Evolutionary conservation across 305 asterid genomes (phyloP).

Genomic region (Fraxinus latifolia): DNA sequence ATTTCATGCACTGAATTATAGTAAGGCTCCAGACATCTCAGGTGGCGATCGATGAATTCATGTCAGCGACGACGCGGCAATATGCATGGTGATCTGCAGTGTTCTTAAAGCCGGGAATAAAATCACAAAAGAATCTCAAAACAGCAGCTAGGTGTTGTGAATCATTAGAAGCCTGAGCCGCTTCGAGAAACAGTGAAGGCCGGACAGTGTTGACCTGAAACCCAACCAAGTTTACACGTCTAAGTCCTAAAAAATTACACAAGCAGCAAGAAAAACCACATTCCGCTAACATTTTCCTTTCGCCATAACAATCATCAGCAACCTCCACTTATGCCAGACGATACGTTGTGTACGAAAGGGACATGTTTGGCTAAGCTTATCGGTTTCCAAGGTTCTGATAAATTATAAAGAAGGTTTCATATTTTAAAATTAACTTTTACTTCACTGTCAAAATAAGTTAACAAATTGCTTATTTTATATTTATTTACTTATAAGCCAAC

Average conservation of each 20-base stretch:
- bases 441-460: neutral
- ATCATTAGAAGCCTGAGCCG: conserved; percentile 75
- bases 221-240: neutral
- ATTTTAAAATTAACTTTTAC: neutral
- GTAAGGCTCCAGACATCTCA: conserved; percentile 14
- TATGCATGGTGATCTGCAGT: conserved; percentile 59
- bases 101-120: conserved; percentile 76
- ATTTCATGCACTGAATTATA: conserved; percentile 5
- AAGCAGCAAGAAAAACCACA: neutral
- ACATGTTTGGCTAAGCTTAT: neutral
- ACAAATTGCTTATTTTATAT: neutral
- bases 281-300: neutral
- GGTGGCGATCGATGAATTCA: conserved; percentile 41
- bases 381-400: neutral
- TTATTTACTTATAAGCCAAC: neutral
- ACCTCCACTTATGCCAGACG: neutral
- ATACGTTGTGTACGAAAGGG: neutral
- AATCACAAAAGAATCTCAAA: conserved; percentile 80
- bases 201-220: conserved; percentile 80
- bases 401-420: neutral
- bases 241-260: neutral
- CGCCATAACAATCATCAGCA: neutral
- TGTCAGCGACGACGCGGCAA: conserved; percentile 47
- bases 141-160: conserved; percentile 82
- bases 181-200: conserved; percentile 84